Base-by-base conservation (phyloP, 805 yeast species). In the Teunomyces lycoperdinae region DNA sequence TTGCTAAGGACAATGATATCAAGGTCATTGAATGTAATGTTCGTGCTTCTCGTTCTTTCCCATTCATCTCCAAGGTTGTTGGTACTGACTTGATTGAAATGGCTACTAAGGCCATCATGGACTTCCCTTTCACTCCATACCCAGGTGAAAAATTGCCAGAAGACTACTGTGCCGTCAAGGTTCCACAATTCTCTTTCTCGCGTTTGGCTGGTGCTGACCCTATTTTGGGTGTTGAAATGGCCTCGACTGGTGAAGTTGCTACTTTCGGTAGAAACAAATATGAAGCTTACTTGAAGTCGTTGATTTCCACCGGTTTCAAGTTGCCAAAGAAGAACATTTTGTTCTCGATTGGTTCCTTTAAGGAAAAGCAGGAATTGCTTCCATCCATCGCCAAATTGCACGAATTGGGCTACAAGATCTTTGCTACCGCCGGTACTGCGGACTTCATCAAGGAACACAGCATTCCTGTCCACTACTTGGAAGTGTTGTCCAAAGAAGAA, bases 11-110 rank as follows among this genome's bases (percentile, higher is more conserved):
- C 70, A 87, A 89, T 60, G 96, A 89, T 60, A 89, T 92, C 70
- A 94, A 94, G 82, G 99, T 92, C 46, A 92, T 92, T 65, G 99
- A 92, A 75, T 92, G 99, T 80, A 92, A 92, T 65, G 96, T 92
- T 49, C 87, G 99, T 74, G 99, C 99, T 32, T 92, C 98, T n/a
- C 87, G 99, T 70, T 92, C 98, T 13, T 91, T 89, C 89, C 99
- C 99, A 71, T 92, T 94, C 74, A 89, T 91, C 57, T 92, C 98
- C 45, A 92, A 92, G 83, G 97, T 90, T 61, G 90, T 90, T 55
- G 97, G 97, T 55, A 90, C 92, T 49, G 96, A 92, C 69, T 79
- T 92, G 74, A 92, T 92, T 71, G 98, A 91, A 71, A 83, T 92
- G 86, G 98, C 99, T 44, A 91, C 97, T 46, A 89, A 87, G 69